These are phyloP conservation scores for Gymnopus androsaceus DNA, from an alignment of 1,284 basidiomycete species.

Conservation along the genomic window DNA sequence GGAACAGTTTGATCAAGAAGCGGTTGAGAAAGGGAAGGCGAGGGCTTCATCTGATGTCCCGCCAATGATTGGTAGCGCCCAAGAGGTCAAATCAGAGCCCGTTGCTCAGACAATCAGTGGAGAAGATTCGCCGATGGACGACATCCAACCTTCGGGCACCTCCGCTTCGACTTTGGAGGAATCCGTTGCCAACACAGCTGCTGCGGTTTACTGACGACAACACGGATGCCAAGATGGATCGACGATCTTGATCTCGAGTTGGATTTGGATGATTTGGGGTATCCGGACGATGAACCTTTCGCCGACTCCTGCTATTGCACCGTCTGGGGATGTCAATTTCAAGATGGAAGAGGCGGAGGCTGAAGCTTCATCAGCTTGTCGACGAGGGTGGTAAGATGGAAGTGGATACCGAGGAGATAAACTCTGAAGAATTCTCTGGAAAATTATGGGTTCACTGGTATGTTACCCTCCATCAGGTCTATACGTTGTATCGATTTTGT, in stretches of 20 bases:
- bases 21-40: neutral
- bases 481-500: no score
- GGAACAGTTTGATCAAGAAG: neutral
- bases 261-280: no score
- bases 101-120: neutral
- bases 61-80: no score
- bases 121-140: neutral
- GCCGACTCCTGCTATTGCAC: neutral
- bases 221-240: neutral
- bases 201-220: neutral
- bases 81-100: neutral
- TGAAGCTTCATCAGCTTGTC: no score
- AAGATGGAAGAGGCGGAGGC: neutral
- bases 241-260: neutral
- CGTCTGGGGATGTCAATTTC: neutral
- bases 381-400: neutral
- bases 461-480: no score
- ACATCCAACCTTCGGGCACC: neutral
- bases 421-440: no score
- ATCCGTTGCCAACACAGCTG: neutral
- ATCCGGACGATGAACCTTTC: conserved; percentile 4
- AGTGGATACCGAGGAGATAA: neutral
- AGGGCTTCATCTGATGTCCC: neutral
- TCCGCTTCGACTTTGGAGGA: neutral
- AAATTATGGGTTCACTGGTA: neutral